Conservation (phyloP, 768 basidiomycete genomes). For the Coprinopsis strossmayeri region DNA sequence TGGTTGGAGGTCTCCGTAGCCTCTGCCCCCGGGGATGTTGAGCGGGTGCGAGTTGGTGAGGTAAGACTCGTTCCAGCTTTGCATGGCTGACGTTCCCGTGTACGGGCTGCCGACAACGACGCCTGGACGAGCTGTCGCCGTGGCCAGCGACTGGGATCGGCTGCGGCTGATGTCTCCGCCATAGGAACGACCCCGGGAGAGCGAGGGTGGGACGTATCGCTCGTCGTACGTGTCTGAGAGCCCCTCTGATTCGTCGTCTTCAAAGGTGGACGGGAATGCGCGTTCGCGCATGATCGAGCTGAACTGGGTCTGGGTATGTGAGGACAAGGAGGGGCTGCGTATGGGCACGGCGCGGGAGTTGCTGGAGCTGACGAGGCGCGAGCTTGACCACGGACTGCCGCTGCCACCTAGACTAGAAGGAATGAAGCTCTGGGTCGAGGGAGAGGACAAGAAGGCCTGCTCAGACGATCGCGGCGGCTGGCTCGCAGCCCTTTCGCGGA, state of each 20-base stretch:
- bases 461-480: conserved; percentile 57
- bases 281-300: conserved; percentile 61
- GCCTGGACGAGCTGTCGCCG: conserved; percentile 50
- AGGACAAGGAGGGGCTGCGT: conserved; percentile 63
- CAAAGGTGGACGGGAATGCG: conserved; percentile 68
- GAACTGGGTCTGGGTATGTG: conserved; percentile 49
- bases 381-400: conserved; percentile 35
- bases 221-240: conserved; percentile 61
- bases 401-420: conserved; percentile 42
- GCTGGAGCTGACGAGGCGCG: conserved; percentile 31
- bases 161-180: conserved; percentile 62
- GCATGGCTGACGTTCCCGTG: conserved; percentile 35
- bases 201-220: conserved; percentile 38
- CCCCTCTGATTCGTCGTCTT: conserved; percentile 72
- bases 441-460: conserved; percentile 42
- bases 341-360: conserved; percentile 48
- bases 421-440: conserved; percentile 43
- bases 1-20: conserved; percentile 61
- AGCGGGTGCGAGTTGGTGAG: conserved; percentile 44
- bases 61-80: conserved; percentile 56
- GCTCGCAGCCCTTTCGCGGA: conserved; percentile 61
- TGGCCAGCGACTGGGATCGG: conserved; percentile 71
- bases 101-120: conserved; percentile 46
- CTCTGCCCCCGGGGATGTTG: conserved; percentile 36
- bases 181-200: conserved; percentile 53